Evolutionary conservation across 2,329 filamentous ascomycete species (phyloP).

Genomic region (Nemania abortiva): DNA sequence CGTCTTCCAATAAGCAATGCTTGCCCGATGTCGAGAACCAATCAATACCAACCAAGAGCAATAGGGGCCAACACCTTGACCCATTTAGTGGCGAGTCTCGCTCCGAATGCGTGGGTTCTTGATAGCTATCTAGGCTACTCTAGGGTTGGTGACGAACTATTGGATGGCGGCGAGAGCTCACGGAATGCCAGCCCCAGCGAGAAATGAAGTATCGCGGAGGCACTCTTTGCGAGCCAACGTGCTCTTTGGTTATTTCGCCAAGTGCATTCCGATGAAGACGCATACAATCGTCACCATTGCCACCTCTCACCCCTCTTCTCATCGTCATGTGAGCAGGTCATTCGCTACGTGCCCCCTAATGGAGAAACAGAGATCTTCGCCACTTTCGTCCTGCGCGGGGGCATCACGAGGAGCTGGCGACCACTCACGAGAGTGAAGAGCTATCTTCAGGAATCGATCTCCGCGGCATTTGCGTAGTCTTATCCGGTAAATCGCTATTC

Average conservation of each 20-base stretch:
- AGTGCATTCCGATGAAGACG: not conserved
- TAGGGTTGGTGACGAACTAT: conserved; percentile 1
- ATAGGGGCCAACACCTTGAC: conserved; percentile 7
- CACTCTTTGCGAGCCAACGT: conserved; percentile 13
- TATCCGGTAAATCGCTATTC: not conserved
- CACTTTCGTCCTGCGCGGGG: conserved; percentile 32
- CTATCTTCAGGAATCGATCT: conserved; percentile 8
- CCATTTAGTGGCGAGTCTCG: conserved; percentile 26
- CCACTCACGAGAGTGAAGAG: conserved; percentile 28
- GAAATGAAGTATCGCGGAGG: conserved; percentile 25
- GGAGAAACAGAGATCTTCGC: conserved; percentile 39
- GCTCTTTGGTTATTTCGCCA: conserved; percentile 5
- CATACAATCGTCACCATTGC: conserved; percentile 22
- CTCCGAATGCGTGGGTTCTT: conserved; percentile 16
- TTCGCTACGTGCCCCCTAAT: conserved; percentile 29
- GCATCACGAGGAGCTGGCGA: conserved; percentile 19
- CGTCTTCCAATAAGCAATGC: conserved; percentile 30
- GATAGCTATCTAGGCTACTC: conserved; percentile 12
- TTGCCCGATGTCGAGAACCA: conserved; percentile 24
- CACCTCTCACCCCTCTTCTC: conserved; percentile 31
- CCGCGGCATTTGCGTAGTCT: conserved; percentile 7
- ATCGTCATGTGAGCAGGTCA: conserved; percentile 34
- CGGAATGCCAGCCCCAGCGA: not conserved
- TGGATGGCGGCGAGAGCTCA: conserved; percentile 12
- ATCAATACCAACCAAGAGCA: conserved; percentile 34